Conservation (phyloP, 768 basidiomycete genomes). For the Lactifluus subvellereus region DNA sequence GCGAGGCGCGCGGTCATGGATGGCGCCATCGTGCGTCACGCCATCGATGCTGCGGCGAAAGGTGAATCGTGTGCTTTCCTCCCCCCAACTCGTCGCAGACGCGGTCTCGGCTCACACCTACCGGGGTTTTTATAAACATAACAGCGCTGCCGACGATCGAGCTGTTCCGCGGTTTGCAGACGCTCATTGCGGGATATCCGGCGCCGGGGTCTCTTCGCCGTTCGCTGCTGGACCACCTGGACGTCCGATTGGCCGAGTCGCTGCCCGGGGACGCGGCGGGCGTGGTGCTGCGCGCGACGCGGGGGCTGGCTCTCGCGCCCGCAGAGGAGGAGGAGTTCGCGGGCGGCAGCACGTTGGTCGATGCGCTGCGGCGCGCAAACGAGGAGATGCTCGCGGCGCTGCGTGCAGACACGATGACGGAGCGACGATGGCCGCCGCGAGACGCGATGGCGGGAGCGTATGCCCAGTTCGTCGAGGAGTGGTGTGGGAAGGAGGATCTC, state of each 20-base stretch:
- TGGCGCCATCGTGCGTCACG: constrained; percentile 73
- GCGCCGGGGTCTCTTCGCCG: constrained; percentile 36
- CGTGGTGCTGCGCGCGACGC: constrained; percentile 37
- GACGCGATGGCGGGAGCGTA: constrained; percentile 35
- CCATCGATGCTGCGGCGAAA: constrained; percentile 68
- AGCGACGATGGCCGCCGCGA: constrained; percentile 21
- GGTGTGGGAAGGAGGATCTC: constrained; percentile 35
- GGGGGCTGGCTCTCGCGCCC: constrained; percentile 17
- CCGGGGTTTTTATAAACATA: too few species aligned
- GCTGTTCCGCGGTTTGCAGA: constrained; percentile 40
- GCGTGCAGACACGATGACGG: not conserved
- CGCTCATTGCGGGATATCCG: constrained; percentile 41
- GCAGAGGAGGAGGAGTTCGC: constrained; percentile 32
- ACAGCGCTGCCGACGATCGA: constrained; percentile 38
- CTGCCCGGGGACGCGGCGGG: constrained; percentile 37
- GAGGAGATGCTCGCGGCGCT: constrained; percentile 41
- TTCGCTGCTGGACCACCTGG: constrained; percentile 40
- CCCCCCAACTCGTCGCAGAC: not conserved
- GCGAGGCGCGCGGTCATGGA: constrained; percentile 66
- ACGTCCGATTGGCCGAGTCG: constrained; percentile 35
- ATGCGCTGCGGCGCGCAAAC: constrained; percentile 45
- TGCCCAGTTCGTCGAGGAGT: constrained; percentile 42
- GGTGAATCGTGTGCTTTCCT: constrained; percentile 37
- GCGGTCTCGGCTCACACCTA: not conserved
- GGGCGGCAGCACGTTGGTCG: constrained; percentile 46